Conservation (phyloP, 208 protist species). For the Leishmania guyanensis region DNA sequence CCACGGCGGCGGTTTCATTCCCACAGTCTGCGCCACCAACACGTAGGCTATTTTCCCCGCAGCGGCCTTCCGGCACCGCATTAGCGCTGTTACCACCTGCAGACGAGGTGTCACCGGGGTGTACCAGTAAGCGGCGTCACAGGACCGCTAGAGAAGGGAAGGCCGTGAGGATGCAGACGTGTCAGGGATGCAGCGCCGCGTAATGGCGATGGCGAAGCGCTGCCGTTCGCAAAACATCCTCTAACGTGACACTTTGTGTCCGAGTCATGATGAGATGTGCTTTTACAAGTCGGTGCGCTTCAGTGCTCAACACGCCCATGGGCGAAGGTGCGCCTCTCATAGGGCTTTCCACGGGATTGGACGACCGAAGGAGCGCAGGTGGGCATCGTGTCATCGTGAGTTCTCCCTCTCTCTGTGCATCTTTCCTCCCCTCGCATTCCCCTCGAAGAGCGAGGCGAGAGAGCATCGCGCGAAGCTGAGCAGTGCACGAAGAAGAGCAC, state of each 20-base stretch:
- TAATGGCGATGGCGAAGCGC: neutral
- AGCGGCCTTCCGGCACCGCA: neutral
- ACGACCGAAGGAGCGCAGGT: neutral
- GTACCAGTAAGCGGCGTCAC: neutral
- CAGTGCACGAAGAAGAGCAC: neutral
- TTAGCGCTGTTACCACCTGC: neutral
- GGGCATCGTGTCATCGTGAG: neutral
- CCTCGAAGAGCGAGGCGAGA: neutral
- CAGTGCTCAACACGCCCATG: neutral
- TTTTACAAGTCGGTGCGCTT: neutral
- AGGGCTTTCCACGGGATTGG: too few relatives aligned
- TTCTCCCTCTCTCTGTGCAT: neutral
- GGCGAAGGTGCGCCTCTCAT: neutral
- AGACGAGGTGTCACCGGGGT: neutral
- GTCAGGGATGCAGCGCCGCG: constrained; percentile 20
- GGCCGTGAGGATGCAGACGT: constrained; percentile 20
- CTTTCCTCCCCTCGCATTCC: neutral
- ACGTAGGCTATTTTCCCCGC: neutral
- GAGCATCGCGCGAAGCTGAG: neutral
- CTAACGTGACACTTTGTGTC: too few relatives aligned
- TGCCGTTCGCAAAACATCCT: too few relatives aligned
- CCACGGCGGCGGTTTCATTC: neutral
- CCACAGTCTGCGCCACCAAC: neutral
- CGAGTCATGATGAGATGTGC: neutral
- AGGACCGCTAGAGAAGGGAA: neutral